Evolutionary conservation across 495 filamentous ascomycete species (phyloP).

Genomic region (Neurospora sp.): DNA sequence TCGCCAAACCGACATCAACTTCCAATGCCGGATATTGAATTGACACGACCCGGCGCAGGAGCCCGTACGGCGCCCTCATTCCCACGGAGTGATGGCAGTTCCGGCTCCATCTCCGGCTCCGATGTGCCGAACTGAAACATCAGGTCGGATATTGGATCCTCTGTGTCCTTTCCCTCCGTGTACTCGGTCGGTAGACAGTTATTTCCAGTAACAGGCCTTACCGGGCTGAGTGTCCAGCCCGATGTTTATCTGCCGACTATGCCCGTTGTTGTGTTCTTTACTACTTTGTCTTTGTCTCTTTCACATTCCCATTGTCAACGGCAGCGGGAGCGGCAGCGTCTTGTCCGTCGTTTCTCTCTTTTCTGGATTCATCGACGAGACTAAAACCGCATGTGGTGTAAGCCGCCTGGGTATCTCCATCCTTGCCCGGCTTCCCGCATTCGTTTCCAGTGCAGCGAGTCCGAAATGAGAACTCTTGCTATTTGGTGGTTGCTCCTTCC

Average conservation of each 20-base stretch:
- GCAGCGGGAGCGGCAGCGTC: background rate
- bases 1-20: background rate
- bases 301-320: no score
- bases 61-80: background rate
- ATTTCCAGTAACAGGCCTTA: background rate
- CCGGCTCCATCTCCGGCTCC: background rate
- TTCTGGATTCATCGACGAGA: background rate
- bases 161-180: accelerated
- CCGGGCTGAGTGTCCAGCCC: background rate
- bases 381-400: background rate
- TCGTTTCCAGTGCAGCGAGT: background rate
- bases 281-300: no score
- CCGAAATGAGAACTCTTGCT: background rate
- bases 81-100: background rate
- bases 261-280: background rate
- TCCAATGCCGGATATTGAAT: background rate
- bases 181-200: background rate
- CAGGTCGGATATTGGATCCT: background rate
- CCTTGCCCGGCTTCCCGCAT: no score
- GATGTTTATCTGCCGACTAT: background rate
- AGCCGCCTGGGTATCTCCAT: background rate
- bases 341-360: background rate
- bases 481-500: background rate
- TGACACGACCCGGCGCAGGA: background rate
- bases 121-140: background rate